Conservation (phyloP, 2,329 filamentous ascomycete genomes). For the Huntiella decipiens region DNA sequence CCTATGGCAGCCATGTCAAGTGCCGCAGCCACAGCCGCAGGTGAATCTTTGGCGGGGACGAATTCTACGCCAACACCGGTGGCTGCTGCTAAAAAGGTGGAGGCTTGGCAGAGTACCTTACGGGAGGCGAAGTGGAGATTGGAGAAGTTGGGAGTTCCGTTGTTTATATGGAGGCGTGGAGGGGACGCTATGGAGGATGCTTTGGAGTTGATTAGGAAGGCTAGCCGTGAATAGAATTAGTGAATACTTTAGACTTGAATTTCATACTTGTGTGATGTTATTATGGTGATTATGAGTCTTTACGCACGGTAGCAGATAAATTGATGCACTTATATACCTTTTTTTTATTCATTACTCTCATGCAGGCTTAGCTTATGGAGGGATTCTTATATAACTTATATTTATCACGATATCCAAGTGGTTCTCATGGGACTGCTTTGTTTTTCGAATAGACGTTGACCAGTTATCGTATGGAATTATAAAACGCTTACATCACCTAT, state of each 20-base stretch:
- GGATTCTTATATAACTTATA: no score
- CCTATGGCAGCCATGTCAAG: slow-evolving; percentile 51
- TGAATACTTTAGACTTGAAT: background rate
- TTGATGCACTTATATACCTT: no score
- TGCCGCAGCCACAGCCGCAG: slow-evolving; percentile 41
- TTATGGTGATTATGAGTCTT: background rate
- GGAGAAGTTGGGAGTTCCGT: slow-evolving; percentile 42
- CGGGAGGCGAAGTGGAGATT: slow-evolving; percentile 22
- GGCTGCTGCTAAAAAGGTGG: slow-evolving; percentile 4
- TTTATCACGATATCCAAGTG: no score
- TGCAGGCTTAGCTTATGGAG: no score
- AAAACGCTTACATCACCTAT: no score
- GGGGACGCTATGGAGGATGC: slow-evolving; percentile 50
- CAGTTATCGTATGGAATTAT: no score
- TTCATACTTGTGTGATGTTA: background rate
- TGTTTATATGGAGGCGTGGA: slow-evolving; percentile 58
- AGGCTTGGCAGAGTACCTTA: slow-evolving; percentile 2
- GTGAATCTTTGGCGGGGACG: slow-evolving; percentile 14
- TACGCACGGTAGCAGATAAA: background rate
- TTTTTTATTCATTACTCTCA: no score
- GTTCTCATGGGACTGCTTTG: background rate
- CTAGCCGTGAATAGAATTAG: no score
- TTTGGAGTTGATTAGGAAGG: slow-evolving; percentile 20
- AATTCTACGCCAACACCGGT: slow-evolving; percentile 20
- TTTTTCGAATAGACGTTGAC: background rate